Evolutionary conservation across 257 asterid genomes (phyloP).

Genomic region (Galeopsis tetrahit): DNA sequence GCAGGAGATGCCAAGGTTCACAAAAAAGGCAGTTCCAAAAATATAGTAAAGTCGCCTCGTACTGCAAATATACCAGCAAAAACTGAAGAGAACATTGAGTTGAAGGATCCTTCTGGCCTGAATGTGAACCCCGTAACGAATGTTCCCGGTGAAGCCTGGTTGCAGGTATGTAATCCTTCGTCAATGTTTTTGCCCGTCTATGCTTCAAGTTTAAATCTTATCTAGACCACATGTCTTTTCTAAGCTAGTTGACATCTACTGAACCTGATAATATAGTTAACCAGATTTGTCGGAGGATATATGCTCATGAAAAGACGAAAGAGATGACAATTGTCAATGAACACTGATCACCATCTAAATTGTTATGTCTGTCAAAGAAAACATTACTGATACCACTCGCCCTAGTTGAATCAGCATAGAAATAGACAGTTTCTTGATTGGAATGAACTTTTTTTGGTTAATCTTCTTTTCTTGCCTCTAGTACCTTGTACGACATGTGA

Average conservation of each 20-base stretch:
- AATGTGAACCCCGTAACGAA: constrained; percentile 45
- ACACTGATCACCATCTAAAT: not conserved
- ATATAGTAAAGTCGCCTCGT: constrained; percentile 33
- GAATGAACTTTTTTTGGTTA: not conserved
- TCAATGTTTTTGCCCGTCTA: not conserved
- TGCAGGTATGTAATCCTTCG: constrained; percentile 50
- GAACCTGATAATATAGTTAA: not conserved
- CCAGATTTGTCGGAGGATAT: not conserved
- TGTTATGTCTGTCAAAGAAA: not conserved
- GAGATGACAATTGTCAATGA: too few species aligned
- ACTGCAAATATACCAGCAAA: constrained; percentile 40
- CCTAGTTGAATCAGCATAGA: not conserved
- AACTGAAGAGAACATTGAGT: constrained; percentile 47
- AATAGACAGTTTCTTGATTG: not conserved
- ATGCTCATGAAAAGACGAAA: constrained; percentile 6
- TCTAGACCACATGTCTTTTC: not conserved
- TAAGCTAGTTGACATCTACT: too few species aligned
- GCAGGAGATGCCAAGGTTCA: constrained; percentile 45
- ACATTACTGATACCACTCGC: not conserved
- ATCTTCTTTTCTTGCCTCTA: not conserved
- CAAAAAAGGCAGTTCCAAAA: constrained; percentile 46
- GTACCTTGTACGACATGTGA: not conserved
- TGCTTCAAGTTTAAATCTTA: not conserved
- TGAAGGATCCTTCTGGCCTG: constrained; percentile 43
- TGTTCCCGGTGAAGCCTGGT: constrained; percentile 56